phyloP scores from a whole-genome alignment of 176 grass and related monocot genomes.

The Luzula sylvatica region DNA sequence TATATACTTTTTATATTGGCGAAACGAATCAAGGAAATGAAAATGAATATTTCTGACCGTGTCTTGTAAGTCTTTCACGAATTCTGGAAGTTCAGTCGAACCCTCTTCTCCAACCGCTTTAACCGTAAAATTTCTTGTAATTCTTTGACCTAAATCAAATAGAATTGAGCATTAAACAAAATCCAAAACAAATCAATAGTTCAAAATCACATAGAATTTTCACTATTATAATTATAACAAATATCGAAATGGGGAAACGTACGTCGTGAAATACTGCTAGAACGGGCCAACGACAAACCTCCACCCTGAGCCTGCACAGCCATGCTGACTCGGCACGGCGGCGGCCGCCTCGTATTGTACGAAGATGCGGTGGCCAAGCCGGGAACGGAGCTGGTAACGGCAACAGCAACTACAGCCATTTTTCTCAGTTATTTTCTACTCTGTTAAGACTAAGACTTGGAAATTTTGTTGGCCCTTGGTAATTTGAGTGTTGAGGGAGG shows the following conservation, averaged over 20 bases:
- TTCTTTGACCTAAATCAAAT: conserved; percentile 33
- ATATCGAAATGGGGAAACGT: neutral
- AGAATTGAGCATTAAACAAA: neutral
- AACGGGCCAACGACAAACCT: neutral
- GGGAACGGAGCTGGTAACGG: conserved; percentile 10
- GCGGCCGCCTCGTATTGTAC: neutral
- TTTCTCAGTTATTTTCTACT: neutral
- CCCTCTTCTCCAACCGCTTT: conserved; percentile 36
- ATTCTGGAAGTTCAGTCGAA: conserved; percentile 41
- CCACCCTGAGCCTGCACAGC: neutral
- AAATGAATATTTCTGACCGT: conserved; percentile 35
- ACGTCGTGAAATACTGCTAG: neutral
- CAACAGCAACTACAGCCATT: conserved; percentile 18
- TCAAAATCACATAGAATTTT: neutral
- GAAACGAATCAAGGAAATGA: neutral
- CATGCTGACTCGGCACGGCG: neutral
- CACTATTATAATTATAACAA: too few species aligned
- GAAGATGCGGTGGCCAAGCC: conserved; percentile 2
- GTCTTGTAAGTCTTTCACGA: conserved; percentile 36
- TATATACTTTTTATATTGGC: neutral
- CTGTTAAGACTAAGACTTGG: too few species aligned
- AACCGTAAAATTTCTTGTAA: conserved; percentile 14
- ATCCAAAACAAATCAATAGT: neutral
- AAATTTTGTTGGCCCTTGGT: neutral
- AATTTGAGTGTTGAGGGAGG: neutral